Conservation (phyloP, 805 yeast species). For the Ogataea methanolica region DNA sequence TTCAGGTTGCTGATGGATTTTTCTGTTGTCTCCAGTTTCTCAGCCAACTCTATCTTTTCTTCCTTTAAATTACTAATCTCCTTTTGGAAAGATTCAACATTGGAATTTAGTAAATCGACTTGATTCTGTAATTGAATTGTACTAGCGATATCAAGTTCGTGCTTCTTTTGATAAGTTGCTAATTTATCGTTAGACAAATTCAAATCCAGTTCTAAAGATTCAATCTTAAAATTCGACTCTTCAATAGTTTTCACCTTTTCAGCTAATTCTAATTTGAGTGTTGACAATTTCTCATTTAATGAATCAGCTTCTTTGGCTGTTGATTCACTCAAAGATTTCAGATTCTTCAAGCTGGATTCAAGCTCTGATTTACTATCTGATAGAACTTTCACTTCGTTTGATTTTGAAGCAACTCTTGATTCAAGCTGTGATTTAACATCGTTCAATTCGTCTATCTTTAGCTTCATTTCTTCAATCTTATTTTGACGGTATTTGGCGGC, state of each 20-base stretch:
- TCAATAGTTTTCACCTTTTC: slow-evolving; percentile 4
- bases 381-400: slow-evolving; percentile 17
- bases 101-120: slow-evolving; percentile 2
- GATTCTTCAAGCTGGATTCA: slow-evolving; percentile 5
- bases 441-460: slow-evolving; percentile 15
- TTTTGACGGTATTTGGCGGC: slow-evolving; percentile 7
- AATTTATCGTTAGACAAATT: slow-evolving; percentile 10
- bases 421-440: slow-evolving; percentile 20
- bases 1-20: slow-evolving; percentile 5
- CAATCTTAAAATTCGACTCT: slow-evolving; percentile 7
- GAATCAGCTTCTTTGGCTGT: slow-evolving; percentile 8
- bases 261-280: slow-evolving; percentile 9
- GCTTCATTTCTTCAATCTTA: slow-evolving; percentile 8
- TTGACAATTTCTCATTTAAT: slow-evolving; percentile 13
- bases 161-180: slow-evolving; percentile 7
- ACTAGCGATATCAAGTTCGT: slow-evolving; percentile 7
- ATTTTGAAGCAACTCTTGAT: slow-evolving; percentile 17
- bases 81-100: slow-evolving; percentile 4
- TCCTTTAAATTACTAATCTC: slow-evolving; percentile 8
- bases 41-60: background rate
- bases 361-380: slow-evolving; percentile 5
- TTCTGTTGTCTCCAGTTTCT: slow-evolving; percentile 1
- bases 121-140: slow-evolving; percentile 9
- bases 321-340: background rate
- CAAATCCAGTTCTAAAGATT: slow-evolving; percentile 10